A percentile compares a stretch with the other conserved stretches of the same genome.
Evolutionary conservation across 2,329 filamentous ascomycete genomes (phyloP).

Genomic region (Sporothrix inflata): DNA sequence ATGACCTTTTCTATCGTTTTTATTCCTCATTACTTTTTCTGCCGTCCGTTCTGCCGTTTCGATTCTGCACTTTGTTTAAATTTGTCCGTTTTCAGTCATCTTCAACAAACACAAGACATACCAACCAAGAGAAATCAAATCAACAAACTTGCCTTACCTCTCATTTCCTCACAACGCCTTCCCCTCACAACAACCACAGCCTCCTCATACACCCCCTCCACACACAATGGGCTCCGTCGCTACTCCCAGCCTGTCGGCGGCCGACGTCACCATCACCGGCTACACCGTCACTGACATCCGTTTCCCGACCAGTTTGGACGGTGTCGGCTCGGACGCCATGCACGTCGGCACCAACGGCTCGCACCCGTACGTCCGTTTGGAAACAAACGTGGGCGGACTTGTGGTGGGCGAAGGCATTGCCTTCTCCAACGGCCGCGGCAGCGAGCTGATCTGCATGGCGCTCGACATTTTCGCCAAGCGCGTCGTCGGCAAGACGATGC

Average conservation of each 20-base stretch:
- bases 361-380: constrained; percentile 85
- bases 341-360: constrained; percentile 93
- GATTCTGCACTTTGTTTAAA: no score
- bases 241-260: not conserved
- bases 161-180: not conserved
- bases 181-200: not conserved
- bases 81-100: not conserved
- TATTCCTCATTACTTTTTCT: not conserved
- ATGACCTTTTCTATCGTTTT: not conserved
- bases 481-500: constrained; percentile 73
- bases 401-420: constrained; percentile 84
- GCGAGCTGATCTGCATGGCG: constrained; percentile 87
- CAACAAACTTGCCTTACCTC: not conserved
- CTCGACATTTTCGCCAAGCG: constrained; percentile 80
- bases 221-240: constrained; percentile 9
- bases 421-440: constrained; percentile 86
- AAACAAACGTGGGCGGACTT: constrained; percentile 78
- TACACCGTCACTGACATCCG: constrained; percentile 74
- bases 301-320: constrained; percentile 87
- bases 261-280: constrained; percentile 68
- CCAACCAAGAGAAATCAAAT: no score
- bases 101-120: no score
- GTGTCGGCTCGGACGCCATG: constrained; percentile 97
- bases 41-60: not conserved
- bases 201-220: not conserved